A percentile compares a stretch with the other conserved stretches of the same genome.
Evolutionary conservation across 2,329 filamentous ascomycete genomes (phyloP).

Genomic region (Diaporthe vexans): DNA sequence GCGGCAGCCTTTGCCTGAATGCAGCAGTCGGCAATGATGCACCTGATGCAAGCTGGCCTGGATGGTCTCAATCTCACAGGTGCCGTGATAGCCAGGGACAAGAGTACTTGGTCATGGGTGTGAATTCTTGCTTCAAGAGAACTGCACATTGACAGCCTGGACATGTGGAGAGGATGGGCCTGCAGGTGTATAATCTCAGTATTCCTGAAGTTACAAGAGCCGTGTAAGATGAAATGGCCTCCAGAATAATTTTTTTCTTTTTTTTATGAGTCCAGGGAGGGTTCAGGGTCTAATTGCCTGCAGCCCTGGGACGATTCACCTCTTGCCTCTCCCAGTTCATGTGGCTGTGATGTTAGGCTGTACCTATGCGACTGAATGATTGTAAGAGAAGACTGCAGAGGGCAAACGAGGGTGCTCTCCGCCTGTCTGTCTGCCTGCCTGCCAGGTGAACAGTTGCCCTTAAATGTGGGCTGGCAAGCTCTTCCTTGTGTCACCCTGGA

Average conservation of each 20-base stretch:
- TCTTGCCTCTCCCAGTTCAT: background rate
- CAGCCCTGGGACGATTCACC: background rate
- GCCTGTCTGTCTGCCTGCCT: background rate
- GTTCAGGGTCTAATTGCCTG: too few relatives aligned
- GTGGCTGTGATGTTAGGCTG: background rate
- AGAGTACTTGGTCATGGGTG: background rate
- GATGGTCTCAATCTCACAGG: background rate
- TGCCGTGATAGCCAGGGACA: background rate
- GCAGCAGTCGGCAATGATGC: background rate
- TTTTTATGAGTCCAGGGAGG: background rate
- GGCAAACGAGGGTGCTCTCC: background rate
- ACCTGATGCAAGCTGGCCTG: background rate
- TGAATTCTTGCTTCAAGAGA: too few relatives aligned
- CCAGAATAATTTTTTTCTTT: too few relatives aligned
- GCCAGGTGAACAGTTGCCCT: too few relatives aligned
- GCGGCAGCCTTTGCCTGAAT: too few relatives aligned
- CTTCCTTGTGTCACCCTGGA: slow-evolving; percentile 10
- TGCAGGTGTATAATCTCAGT: background rate
- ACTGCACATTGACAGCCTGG: background rate
- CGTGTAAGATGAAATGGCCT: background rate
- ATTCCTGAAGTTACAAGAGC: background rate
- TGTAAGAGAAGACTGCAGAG: background rate
- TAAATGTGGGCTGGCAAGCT: background rate
- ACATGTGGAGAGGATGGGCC: background rate
- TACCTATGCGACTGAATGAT: too few relatives aligned